Conservation (phyloP, 129 eudicot species). For the Gnaphalium uliginosum region DNA sequence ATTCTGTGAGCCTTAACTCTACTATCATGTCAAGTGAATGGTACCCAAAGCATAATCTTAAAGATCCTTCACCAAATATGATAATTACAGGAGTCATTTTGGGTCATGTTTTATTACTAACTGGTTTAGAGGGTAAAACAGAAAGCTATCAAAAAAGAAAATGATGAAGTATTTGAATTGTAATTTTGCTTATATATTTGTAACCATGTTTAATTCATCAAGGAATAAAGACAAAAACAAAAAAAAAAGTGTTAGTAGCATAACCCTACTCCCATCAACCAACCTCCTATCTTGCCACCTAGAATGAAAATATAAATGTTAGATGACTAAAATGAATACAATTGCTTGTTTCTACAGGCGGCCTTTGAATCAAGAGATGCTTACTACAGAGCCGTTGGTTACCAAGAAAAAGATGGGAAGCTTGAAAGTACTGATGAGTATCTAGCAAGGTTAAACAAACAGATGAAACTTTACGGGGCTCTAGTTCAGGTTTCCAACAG, state of each 20-base stretch:
- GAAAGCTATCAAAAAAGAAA: background rate
- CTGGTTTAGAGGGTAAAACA: background rate
- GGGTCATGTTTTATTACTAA: background rate
- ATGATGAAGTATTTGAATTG: background rate
- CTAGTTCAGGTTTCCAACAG: slow-evolving; percentile 69
- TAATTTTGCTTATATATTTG: background rate
- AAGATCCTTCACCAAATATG: slow-evolving; percentile 3
- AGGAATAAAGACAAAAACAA: background rate
- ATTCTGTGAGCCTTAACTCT: background rate
- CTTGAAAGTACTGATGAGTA: slow-evolving; percentile 59
- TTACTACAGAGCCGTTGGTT: slow-evolving; percentile 71
- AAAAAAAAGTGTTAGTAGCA: background rate
- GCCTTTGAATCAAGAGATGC: slow-evolving; percentile 59
- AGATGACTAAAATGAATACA: background rate
- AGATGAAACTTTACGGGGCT: slow-evolving; percentile 92
- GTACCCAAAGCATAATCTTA: background rate
- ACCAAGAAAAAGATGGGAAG: slow-evolving; percentile 72
- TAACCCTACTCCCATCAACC: background rate
- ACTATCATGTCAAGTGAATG: slow-evolving; percentile 5
- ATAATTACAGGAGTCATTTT: background rate
- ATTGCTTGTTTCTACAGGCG: slow-evolving; percentile 36
- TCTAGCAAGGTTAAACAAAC: slow-evolving; percentile 43
- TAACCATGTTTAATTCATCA: background rate
- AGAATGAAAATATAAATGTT: slow-evolving; percentile 1
- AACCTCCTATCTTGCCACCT: background rate